A percentile compares a stretch with the other conserved stretches of the same genome.
Evolutionary conservation across 805 yeast species (phyloP).

Genomic region (Saturnispora quitensis): DNA sequence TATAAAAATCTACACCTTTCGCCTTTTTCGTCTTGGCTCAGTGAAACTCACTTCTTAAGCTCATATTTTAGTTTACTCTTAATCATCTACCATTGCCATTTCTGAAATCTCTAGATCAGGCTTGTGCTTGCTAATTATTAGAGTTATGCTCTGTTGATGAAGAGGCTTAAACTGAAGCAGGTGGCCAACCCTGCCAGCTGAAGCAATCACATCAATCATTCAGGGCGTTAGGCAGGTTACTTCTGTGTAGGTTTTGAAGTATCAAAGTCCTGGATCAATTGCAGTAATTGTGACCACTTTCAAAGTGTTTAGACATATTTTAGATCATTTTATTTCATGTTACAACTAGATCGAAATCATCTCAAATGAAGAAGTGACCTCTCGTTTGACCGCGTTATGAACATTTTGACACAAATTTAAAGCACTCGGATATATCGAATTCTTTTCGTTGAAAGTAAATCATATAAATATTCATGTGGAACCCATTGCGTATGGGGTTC

Average conservation of each 20-base stretch:
- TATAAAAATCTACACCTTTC: background rate
- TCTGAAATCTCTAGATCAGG: background rate
- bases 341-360: background rate
- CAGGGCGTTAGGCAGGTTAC: no score
- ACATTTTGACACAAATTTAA: background rate
- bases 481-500: background rate
- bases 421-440: constrained; percentile 8
- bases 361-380: background rate
- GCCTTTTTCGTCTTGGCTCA: background rate
- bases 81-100: background rate
- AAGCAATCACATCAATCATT: no score
- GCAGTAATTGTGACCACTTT: background rate
- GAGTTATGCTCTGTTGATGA: no score
- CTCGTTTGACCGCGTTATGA: background rate
- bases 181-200: no score
- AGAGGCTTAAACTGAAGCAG: no score
- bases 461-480: constrained; percentile 4
- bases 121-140: background rate
- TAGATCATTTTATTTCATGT: no score
- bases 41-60: background rate
- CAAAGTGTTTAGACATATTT: no score
- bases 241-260: no score
- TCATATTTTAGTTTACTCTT: background rate
- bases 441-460: background rate
- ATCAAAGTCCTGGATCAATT: no score